phyloP scores from a whole-genome alignment of 2,329 filamentous ascomycete species.

The Shiraia bambusicola region DNA sequence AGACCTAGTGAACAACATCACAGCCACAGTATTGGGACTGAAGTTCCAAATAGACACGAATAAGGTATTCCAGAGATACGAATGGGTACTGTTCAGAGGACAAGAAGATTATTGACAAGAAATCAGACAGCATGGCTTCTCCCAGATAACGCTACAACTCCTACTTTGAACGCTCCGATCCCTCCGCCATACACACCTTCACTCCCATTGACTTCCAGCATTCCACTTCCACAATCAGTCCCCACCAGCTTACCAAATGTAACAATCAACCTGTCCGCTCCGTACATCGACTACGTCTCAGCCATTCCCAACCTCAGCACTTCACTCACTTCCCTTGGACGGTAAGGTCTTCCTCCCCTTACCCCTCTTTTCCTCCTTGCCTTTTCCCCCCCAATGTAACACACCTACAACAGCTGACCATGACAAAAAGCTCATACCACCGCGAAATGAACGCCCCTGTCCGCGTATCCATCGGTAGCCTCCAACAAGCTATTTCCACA shows the following conservation, averaged over 20 bases:
- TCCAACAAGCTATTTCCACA: conserved; percentile 32
- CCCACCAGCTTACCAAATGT: conserved; percentile 16
- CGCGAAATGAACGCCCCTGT: conserved; percentile 42
- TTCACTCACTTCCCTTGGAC: conserved; percentile 34
- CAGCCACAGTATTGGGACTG: conserved; percentile 28
- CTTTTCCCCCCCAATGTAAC: too few species aligned
- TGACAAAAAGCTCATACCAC: conserved; percentile 27
- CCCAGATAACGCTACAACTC: conserved; percentile 6
- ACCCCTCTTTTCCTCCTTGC: conserved; percentile 19
- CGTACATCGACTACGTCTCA: conserved; percentile 36
- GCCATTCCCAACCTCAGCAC: conserved; percentile 30
- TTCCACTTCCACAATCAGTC: conserved; percentile 11
- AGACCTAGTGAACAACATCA: conserved; percentile 38
- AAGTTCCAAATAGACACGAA: conserved; percentile 38
- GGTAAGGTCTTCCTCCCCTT: conserved; percentile 8
- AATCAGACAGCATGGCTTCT: conserved; percentile 23
- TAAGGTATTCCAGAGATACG: conserved; percentile 16
- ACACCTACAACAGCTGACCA: conserved; percentile 15
- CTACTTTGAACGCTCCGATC: conserved; percentile 9
- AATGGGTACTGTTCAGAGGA: not conserved
- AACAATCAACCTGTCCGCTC: conserved; percentile 21
- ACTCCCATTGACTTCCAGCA: conserved; percentile 20
- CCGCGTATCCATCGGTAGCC: conserved; percentile 29
- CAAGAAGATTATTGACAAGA: conserved; percentile 1
- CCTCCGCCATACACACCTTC: conserved; percentile 11